Conservation (phyloP, 225 moss, liverwort and hornwort genomes). For the Marchantia paleacea region DNA sequence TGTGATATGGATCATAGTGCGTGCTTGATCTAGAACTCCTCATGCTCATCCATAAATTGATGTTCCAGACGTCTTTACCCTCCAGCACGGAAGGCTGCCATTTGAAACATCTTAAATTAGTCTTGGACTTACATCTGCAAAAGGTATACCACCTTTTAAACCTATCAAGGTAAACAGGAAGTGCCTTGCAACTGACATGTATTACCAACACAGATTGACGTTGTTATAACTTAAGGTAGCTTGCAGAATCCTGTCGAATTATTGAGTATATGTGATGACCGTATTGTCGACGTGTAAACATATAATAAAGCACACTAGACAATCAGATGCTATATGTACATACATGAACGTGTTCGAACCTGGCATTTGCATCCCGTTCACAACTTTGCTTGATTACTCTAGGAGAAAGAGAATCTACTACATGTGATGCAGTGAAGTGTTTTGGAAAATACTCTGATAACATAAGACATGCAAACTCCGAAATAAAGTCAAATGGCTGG, state of each 20-base stretch:
- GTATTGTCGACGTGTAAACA: background rate
- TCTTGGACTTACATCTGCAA: background rate
- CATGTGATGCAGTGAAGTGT: too few species aligned
- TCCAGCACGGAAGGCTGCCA: conserved; percentile 32
- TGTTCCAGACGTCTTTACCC: conserved; percentile 44
- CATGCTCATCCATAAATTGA: conserved; percentile 98
- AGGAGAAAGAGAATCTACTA: too few species aligned
- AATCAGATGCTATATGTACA: too few species aligned
- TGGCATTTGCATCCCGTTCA: too few species aligned
- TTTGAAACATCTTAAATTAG: background rate
- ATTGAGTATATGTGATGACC: background rate
- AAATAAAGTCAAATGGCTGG: background rate
- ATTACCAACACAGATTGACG: background rate
- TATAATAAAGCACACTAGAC: too few species aligned
- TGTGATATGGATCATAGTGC: conserved; percentile 93
- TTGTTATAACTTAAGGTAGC: background rate
- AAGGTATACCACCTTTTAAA: background rate
- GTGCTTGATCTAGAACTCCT: conserved; percentile 84
- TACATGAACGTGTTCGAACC: too few species aligned
- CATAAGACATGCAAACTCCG: background rate
- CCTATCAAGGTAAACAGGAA: background rate
- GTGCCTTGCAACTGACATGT: background rate
- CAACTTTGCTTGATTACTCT: too few species aligned
- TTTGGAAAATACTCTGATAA: background rate
- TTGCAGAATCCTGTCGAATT: background rate